Base-by-base conservation (phyloP, 169 alveolate species). In the Plasmodium blacklocki region DNA sequence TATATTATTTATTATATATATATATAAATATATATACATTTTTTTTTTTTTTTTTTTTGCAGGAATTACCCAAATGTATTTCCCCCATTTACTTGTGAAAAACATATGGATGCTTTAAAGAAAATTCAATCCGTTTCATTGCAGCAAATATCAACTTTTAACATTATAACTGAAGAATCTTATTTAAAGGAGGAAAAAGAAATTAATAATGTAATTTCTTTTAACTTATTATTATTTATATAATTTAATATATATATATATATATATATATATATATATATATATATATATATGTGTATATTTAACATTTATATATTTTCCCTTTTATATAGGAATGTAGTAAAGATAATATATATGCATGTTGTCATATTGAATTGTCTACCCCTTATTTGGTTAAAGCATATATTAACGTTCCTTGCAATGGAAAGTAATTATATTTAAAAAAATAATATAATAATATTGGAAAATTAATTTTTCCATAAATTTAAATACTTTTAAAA, bases 401-500 rank as follows among this genome's bases (percentile, higher is more conserved):
- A 29, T 80, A 67, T 29, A 68, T 66, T 15, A 56, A 29, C 45
- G 29, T 80, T 62, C 90, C 90, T 29, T 56, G 67, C 64, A 80
- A 80, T 39, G 90, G 90, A 80, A 80, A 80, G 90, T 80, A 80
- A 80, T 54, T 70, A 60, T 45, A 67, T 80, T 32, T 68, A 52
- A 23, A 63, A 63, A 29, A 45, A 76, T 45, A 45, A 76, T 45
- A 78, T 58, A 59, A 32, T 32, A 32, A 32, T 32, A 32, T 32
- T 32, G 45, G 52, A 56, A 47, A 54, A 76, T n/a, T 0, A 49
- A 50, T 47, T 47, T 52, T 15, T 58, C 8, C 26, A 21, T 50
- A 45, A 76, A 56, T 78, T 50, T 56, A 66, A 64, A 32, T 32
- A 32, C 9, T 32, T 32, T 32, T 32, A 29, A 32, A 29, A 74